Conservation (phyloP, 1,139 yeast genomes). For the Debaryomycetaceae sp. region DNA sequence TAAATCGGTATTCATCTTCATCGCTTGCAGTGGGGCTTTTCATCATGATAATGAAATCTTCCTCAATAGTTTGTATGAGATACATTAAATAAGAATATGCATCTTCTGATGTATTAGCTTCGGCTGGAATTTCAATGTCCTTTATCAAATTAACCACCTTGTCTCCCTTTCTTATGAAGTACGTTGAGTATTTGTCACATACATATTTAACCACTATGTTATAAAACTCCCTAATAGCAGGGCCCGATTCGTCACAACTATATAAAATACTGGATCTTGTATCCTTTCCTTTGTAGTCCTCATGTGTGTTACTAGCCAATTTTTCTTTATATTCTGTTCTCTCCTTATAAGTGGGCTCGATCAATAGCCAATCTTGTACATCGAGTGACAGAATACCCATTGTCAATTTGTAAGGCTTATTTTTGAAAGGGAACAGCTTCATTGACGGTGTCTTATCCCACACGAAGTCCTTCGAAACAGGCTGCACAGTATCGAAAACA, state of each 20-base stretch:
- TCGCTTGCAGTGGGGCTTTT: slow-evolving; percentile 43
- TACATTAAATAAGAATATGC: slow-evolving; percentile 36
- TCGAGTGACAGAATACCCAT: slow-evolving; percentile 62
- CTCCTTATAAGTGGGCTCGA: slow-evolving; percentile 61
- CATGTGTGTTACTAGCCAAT: slow-evolving; percentile 34
- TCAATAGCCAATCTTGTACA: slow-evolving; percentile 59
- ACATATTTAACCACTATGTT: slow-evolving; percentile 45
- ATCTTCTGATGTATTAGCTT: slow-evolving; percentile 16
- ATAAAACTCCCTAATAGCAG: slow-evolving; percentile 58
- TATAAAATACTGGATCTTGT: slow-evolving; percentile 28
- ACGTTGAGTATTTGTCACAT: slow-evolving; percentile 59
- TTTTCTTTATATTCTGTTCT: slow-evolving; percentile 42
- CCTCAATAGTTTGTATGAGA: slow-evolving; percentile 55
- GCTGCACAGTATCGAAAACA: slow-evolving; percentile 4
- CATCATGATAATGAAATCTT: slow-evolving; percentile 60
- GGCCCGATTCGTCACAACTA: slow-evolving; percentile 36
- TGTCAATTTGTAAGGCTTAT: slow-evolving; percentile 8
- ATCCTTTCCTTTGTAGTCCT: slow-evolving; percentile 22
- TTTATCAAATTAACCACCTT: slow-evolving; percentile 42
- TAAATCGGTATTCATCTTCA: slow-evolving; percentile 52
- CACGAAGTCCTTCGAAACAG: slow-evolving; percentile 14
- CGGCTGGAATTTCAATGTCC: slow-evolving; percentile 32
- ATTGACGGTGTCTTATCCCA: slow-evolving; percentile 16
- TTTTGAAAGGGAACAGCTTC: slow-evolving; percentile 21
- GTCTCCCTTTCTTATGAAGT: slow-evolving; percentile 35